These are phyloP conservation scores for Paramecium pentaurelia DNA, from an alignment of 73 alveolate species.

Conservation along the genomic window DNA sequence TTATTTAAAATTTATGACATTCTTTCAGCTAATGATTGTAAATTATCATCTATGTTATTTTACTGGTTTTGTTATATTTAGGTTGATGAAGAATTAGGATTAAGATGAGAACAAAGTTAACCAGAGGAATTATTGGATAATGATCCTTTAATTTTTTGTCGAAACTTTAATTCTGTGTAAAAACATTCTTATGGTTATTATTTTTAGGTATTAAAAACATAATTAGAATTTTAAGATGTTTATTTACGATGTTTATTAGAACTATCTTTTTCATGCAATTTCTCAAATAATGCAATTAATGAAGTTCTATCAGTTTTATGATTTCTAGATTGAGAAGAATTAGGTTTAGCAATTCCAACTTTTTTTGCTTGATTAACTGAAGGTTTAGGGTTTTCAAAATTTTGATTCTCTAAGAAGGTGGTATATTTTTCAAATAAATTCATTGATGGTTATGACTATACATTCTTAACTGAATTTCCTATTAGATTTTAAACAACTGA, in stretches of 20 bases:
- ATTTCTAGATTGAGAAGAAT: neutral
- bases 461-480: neutral
- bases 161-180: neutral
- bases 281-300: conserved; percentile 26
- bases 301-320: neutral
- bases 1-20: neutral
- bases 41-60: neutral
- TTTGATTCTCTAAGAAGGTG: neutral
- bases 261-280: neutral
- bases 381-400: neutral
- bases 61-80: neutral
- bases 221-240: conserved; percentile 5
- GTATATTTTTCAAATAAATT: neutral
- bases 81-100: neutral
- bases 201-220: neutral
- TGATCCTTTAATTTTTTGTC: neutral
- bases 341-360: neutral
- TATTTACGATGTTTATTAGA: neutral
- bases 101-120: neutral
- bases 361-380: neutral
- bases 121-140: neutral
- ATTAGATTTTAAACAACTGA: neutral
- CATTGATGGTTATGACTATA: neutral
- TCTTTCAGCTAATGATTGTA: neutral
- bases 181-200: neutral